These are phyloP conservation scores for Amyloporia xantha DNA, from an alignment of 768 basidiomycete genomes.

Conservation along the genomic window DNA sequence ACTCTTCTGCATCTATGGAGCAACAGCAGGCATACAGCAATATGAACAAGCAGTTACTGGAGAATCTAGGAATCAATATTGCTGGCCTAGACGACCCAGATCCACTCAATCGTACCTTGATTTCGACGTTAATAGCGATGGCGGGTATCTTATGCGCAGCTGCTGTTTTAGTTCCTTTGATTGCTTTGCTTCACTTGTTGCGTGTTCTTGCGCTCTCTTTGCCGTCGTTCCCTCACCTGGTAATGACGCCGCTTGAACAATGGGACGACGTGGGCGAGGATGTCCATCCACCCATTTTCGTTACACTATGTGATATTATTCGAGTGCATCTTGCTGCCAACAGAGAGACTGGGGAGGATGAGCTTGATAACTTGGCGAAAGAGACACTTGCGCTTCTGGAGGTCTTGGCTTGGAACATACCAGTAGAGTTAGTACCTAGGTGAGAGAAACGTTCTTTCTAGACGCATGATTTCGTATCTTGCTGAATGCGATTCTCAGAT, in stretches of 20 bases:
- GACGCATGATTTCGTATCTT: background rate
- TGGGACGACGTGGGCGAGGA: constrained; percentile 18
- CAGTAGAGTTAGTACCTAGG: constrained; percentile 36
- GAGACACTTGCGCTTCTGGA: constrained; percentile 47
- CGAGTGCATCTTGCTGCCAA: constrained; percentile 32
- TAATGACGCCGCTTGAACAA: constrained; percentile 5
- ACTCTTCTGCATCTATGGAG: constrained; percentile 16
- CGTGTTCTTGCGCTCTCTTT: constrained; percentile 37
- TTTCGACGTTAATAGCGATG: constrained; percentile 15
- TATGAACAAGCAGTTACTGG: constrained; percentile 38
- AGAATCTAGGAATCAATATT: constrained; percentile 33
- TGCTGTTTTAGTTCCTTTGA: constrained; percentile 37
- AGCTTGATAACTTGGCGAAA: constrained; percentile 24
- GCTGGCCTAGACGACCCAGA: constrained; percentile 6
- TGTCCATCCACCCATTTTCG: constrained; percentile 30
- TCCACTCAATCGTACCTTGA: constrained; percentile 10
- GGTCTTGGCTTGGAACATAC: constrained; percentile 41
- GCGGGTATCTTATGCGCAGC: constrained; percentile 12
- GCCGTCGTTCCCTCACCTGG: constrained; percentile 34
- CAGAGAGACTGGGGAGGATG: constrained; percentile 11
- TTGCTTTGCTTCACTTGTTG: constrained; percentile 49
- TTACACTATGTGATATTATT: constrained; percentile 36
- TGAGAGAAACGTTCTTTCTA: constrained; percentile 14
- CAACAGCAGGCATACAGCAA: constrained; percentile 31
- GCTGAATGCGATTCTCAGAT: constrained; percentile 23